Evolutionary conservation across 768 basidiomycete genomes (phyloP).

Genomic region (Baorangia bicolor): DNA sequence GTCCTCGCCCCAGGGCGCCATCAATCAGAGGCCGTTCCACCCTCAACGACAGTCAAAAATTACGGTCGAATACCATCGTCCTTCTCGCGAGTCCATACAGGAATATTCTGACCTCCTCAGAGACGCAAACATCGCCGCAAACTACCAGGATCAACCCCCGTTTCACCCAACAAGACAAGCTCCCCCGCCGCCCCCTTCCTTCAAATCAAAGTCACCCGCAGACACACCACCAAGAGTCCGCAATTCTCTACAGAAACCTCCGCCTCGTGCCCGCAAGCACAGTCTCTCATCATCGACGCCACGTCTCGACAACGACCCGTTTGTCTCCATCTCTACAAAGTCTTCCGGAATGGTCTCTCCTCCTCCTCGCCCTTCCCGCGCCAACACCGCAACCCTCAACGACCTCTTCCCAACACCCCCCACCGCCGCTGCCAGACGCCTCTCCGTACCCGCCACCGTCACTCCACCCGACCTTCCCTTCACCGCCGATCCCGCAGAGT

Average conservation of each 20-base stretch:
- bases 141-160: conserved; percentile 32
- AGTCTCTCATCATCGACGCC: conserved; percentile 41
- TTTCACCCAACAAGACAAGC: conserved; percentile 44
- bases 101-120: conserved; percentile 74
- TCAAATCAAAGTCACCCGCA: conserved; percentile 29
- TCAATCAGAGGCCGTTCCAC: conserved; percentile 48
- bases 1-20: conserved; percentile 25
- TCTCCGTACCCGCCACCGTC: conserved; percentile 46
- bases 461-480: conserved; percentile 24
- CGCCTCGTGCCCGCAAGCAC: conserved; percentile 53
- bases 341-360: conserved; percentile 40
- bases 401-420: conserved; percentile 60
- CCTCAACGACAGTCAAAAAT: conserved; percentile 58
- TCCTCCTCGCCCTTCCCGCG: conserved; percentile 78
- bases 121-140: conserved; percentile 44
- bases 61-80: conserved; percentile 74
- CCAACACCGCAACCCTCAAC: conserved; percentile 78
- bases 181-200: conserved; percentile 41
- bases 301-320: conserved; percentile 56
- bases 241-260: conserved; percentile 65
- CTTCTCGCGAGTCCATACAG: conserved; percentile 71
- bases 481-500: conserved; percentile 23
- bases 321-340: conserved; percentile 28
- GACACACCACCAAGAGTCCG: conserved; percentile 39
- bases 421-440: conserved; percentile 45